A percentile compares a stretch with the other conserved stretches of the same genome.
phyloP scores from a whole-genome alignment of 495 filamentous ascomycete species.

The Staphylotrichum tortipilum region DNA sequence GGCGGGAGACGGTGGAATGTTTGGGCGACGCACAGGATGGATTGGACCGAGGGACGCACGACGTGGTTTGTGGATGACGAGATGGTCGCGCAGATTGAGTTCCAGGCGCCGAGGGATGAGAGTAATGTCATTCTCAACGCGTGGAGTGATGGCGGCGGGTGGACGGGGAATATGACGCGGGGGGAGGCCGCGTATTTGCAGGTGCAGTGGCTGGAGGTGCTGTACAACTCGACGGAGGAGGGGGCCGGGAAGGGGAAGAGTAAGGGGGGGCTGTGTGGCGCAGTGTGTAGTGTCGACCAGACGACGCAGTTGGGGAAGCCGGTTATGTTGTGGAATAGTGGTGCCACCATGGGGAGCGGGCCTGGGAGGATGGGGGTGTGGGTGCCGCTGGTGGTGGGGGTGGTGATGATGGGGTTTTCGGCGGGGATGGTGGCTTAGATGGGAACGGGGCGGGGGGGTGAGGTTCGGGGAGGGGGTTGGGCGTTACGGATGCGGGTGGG shows the following conservation, averaged over 20 bases:
- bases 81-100: slow-evolving; percentile 49
- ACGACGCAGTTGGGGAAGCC: slow-evolving; percentile 32
- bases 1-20: slow-evolving; percentile 45
- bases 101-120: slow-evolving; percentile 52
- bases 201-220: slow-evolving; percentile 66
- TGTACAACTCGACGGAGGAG: slow-evolving; percentile 49
- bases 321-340: slow-evolving; percentile 37
- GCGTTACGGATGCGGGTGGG: not conserved
- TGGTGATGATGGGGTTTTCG: not conserved
- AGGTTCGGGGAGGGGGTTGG: not conserved
- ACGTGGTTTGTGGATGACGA: slow-evolving; percentile 60
- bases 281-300: slow-evolving; percentile 45
- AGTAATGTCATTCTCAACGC: slow-evolving; percentile 60
- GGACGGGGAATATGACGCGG: slow-evolving; percentile 63
- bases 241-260: not conserved
- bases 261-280: slow-evolving; percentile 19
- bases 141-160: slow-evolving; percentile 67
- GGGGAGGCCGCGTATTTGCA: slow-evolving; percentile 54
- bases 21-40: slow-evolving; percentile 65
- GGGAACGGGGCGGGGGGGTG: no score
- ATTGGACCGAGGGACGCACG: slow-evolving; percentile 56
- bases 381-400: not conserved
- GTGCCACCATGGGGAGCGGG: slow-evolving; percentile 12
- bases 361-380: not conserved
- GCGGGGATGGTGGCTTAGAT: not conserved